Evolutionary conservation across 139 green algal genomes (phyloP), one percentile per base, ranked within the genome.

Genomic region (Auxenochlorella pyrenoidosa): DNA sequence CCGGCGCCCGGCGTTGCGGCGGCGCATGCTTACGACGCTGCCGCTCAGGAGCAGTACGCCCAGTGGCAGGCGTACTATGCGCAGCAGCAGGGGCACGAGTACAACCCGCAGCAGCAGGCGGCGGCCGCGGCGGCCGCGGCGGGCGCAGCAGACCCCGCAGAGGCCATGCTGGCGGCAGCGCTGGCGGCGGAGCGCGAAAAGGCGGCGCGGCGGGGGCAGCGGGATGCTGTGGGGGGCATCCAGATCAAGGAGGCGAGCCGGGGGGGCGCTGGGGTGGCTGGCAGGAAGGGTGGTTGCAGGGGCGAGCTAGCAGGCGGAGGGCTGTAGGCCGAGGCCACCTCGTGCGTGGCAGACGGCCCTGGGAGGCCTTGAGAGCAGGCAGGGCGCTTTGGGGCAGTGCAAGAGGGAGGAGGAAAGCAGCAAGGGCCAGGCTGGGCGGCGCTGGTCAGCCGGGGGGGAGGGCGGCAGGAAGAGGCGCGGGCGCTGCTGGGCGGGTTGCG

Each of bases 181-280:
- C 75, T 95, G 65, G 87, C 86, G 13, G 93, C 88, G 43, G 94
- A 95, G 79, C 68, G 85, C 24, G 81, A 90, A 26, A 88, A 88
- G 12, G 91, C 91, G 18, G 82, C 83, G 5, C 89, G 90, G 79
- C 82, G 83, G 22, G 87, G 83, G 43, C 73, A 71, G 16, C 85
- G 44, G 51, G 83, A 79, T n/a, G 86, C 66, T 43, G 22, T 89
- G 58, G 59, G 70, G 1, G 82, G 84, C 73, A 91, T 95, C 30
- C 75, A 95, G 82, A 90, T 96, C 75, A 93, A 94, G 71, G 93
- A 96, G 93, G 90, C 95, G 44, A 5, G 40, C 21, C n/a, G 13
- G 73, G 51, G 6, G 36, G 73, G 16, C 30, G 16, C 16, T 30
- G 30, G 19, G 44, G 12, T 43, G 76, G 16, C 10, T 12, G 44